Conservation (phyloP, 768 basidiomycete genomes). For the Leucogyrophana mollusca region DNA sequence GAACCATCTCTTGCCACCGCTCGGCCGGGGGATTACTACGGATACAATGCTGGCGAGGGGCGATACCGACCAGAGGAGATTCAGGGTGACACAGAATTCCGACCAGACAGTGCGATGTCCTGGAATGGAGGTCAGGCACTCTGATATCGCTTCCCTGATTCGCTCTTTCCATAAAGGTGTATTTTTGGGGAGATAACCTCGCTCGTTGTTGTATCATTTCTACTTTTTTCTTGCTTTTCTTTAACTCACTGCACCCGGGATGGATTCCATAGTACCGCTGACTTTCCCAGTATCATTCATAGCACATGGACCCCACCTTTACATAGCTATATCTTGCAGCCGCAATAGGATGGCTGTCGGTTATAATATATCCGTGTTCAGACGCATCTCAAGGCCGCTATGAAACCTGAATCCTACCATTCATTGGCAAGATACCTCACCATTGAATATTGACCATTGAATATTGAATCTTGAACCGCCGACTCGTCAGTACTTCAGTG, state of each 20-base stretch:
- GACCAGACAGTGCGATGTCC: constrained; percentile 1
- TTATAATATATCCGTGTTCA: no score
- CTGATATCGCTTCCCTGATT: constrained; percentile 4
- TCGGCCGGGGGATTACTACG: not conserved
- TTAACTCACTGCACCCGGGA: constrained; percentile 3
- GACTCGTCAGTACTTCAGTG: no score
- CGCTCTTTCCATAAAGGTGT: not conserved
- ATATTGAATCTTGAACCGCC: no score
- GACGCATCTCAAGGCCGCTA: no score
- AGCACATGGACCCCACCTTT: not conserved
- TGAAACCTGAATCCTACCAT: no score
- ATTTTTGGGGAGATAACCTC: not conserved
- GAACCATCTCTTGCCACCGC: not conserved
- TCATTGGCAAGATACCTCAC: no score
- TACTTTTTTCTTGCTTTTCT: not conserved
- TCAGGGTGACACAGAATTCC: not conserved
- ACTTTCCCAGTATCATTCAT: not conserved
- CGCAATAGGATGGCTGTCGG: not conserved
- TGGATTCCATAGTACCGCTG: not conserved
- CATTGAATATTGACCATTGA: no score
- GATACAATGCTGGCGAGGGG: constrained; percentile 5
- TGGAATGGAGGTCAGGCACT: constrained; percentile 15
- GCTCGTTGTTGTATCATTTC: not conserved
- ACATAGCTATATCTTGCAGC: not conserved
- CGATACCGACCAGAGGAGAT: constrained; percentile 10